Percentiles rank a stretch among this genome's conserved stretches.
phyloP scores from a whole-genome alignment of 345 rosid species.

The Citrus mangshanensis region DNA sequence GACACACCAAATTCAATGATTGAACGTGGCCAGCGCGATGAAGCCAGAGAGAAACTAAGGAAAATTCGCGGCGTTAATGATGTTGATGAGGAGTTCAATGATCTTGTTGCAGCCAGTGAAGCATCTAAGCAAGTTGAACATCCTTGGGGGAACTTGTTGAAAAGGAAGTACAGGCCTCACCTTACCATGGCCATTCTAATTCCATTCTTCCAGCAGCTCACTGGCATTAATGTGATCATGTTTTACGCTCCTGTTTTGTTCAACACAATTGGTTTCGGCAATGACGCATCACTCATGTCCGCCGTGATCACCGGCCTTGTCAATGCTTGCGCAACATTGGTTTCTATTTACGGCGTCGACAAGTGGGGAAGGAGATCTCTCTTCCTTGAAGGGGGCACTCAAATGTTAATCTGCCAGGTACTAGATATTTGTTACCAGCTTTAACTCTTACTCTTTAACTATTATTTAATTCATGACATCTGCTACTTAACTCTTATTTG shows the following conservation, averaged over 20 bases:
- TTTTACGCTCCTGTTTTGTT: slow-evolving; percentile 91
- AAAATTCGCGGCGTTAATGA: slow-evolving; percentile 56
- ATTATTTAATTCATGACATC: too few species aligned
- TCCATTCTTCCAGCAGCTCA: slow-evolving; percentile 83
- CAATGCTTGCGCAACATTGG: slow-evolving; percentile 58
- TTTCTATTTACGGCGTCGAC: slow-evolving; percentile 78
- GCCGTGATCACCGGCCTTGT: slow-evolving; percentile 76
- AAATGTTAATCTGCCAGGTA: slow-evolving; percentile 88
- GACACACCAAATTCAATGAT: slow-evolving; percentile 97
- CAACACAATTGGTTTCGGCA: slow-evolving; percentile 69
- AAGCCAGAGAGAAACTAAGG: slow-evolving; percentile 55
- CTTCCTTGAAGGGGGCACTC: slow-evolving; percentile 77
- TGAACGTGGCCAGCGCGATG: slow-evolving; percentile 65
- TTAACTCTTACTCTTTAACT: too few species aligned
- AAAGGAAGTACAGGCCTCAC: slow-evolving; percentile 85
- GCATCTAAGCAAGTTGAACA: slow-evolving; percentile 66
- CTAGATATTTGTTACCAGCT: background rate
- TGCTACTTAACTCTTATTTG: too few species aligned
- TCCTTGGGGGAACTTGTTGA: slow-evolving; percentile 78
- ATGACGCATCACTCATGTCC: slow-evolving; percentile 70
- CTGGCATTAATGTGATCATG: slow-evolving; percentile 87
- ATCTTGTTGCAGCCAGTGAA: slow-evolving; percentile 72
- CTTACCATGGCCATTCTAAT: slow-evolving; percentile 67
- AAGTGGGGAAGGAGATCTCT: slow-evolving; percentile 84
- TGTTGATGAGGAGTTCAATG: slow-evolving; percentile 32